Conservation (phyloP, 805 yeast species). For the Candida michaelii region DNA sequence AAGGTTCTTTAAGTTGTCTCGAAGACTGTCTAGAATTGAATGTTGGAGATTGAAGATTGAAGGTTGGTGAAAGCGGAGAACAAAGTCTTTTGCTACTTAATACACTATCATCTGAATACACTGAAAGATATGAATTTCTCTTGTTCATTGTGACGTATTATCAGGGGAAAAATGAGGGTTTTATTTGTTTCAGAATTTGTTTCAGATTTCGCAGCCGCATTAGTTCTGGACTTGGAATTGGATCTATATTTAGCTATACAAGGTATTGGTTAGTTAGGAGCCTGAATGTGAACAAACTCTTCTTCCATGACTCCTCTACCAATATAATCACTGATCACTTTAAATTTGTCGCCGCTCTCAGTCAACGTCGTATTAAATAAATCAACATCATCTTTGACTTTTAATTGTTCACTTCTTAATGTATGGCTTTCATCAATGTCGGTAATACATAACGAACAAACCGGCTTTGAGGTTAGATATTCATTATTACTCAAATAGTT, state of each 20-base stretch:
- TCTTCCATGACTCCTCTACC: slow-evolving; percentile 84
- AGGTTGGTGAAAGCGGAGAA: background rate
- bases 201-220: slow-evolving; percentile 8
- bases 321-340: slow-evolving; percentile 73
- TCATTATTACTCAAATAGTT: slow-evolving; percentile 24
- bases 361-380: slow-evolving; percentile 58
- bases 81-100: background rate
- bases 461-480: slow-evolving; percentile 11
- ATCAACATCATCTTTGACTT: slow-evolving; percentile 60
- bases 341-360: slow-evolving; percentile 62
- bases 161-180: too few relatives aligned
- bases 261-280: too few relatives aligned
- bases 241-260: background rate
- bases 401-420: slow-evolving; percentile 58
- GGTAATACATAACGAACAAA: slow-evolving; percentile 77
- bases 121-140: background rate
- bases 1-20: background rate
- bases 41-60: too few relatives aligned
- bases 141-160: background rate
- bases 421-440: slow-evolving; percentile 66
- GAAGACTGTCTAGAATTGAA: too few relatives aligned
- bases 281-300: slow-evolving; percentile 19
- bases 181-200: slow-evolving; percentile 10
- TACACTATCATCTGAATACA: background rate
- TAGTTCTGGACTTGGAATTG: too few relatives aligned